These are phyloP conservation scores for sweet orange (Citrus sinensis) DNA, from an alignment of 345 rosid genomes.

Conservation along the genomic window DVS_A1.0 CM039163.1:27651501-27652000, in stretches of 20 bases:
- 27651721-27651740: not conserved
- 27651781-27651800: constrained; percentile 70
- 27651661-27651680: not conserved
- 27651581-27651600: constrained; percentile 54
- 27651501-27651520: constrained; percentile 50
- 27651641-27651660: not conserved
- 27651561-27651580: constrained; percentile 17
- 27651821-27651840: constrained; percentile 33
- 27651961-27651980: constrained; percentile 25
- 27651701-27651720: too few species aligned
- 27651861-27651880: constrained; percentile 52
- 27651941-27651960: constrained; percentile 42
- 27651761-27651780: not conserved
- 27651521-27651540: constrained; percentile 33
- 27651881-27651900: constrained; percentile 54
- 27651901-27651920: constrained; percentile 50
- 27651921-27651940: constrained; percentile 53
- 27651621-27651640: not conserved
- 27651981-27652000: too few species aligned
- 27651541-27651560: constrained; percentile 40
- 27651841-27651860: constrained; percentile 40
- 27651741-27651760: not conserved
- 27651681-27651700: too few species aligned
- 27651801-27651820: constrained; percentile 50
- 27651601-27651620: constrained; percentile 30